phyloP scores from a whole-genome alignment of 345 rosid genomes.

The Bruguiera gymnorhiza region DNA sequence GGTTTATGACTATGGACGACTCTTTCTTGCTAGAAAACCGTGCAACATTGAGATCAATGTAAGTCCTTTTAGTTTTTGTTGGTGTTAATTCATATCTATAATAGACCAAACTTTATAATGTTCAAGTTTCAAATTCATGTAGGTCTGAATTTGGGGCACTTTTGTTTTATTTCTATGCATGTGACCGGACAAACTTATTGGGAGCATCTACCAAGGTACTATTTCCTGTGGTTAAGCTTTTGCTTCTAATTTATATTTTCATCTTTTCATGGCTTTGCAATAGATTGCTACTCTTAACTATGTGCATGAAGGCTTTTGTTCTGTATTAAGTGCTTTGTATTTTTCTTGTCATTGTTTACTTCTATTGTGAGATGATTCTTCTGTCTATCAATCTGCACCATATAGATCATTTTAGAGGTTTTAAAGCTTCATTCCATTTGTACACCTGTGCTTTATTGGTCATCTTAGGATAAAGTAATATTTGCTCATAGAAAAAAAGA shows the following conservation, averaged over 20 bases:
- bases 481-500: no score
- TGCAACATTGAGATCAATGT: conserved; percentile 82
- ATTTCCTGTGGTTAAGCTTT: conserved; percentile 5
- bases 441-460: no score
- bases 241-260: conserved; percentile 5
- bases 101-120: no score
- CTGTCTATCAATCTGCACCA: no score
- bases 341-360: no score
- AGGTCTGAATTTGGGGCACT: conserved; percentile 89
- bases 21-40: conserved; percentile 91
- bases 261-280: conserved; percentile 8
- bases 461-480: no score
- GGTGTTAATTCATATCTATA: background rate
- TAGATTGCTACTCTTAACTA: conserved; percentile 2
- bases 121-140: conserved; percentile 14
- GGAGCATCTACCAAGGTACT: conserved; percentile 81
- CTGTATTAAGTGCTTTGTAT: no score
- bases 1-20: conserved; percentile 93
- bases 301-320: no score
- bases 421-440: no score
- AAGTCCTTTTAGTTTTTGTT: conserved; percentile 23
- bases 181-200: conserved; percentile 74
- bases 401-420: no score
- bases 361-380: no score
- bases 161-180: conserved; percentile 67